phyloP scores from a whole-genome alignment of 225 moss, liverwort and hornwort species.

The Antitrichia curtipendula region DNA sequence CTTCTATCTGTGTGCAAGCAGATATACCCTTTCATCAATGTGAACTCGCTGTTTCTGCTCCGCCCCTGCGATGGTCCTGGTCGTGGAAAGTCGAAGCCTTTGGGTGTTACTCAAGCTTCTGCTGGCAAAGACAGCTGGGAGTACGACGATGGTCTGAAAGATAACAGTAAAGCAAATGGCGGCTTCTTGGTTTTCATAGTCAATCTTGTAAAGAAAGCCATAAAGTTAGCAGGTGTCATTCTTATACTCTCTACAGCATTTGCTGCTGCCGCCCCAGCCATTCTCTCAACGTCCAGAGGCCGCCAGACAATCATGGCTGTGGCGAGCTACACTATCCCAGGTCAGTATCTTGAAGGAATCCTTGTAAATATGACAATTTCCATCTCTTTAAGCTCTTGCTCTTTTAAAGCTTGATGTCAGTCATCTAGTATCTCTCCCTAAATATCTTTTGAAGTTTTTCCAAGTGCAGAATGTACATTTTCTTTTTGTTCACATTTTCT shows the following conservation, averaged over 20 bases:
- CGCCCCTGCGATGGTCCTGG: neutral
- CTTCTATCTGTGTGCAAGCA: neutral
- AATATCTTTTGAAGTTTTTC: neutral
- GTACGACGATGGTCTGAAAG: neutral
- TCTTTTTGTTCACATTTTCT: neutral
- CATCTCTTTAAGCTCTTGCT: neutral
- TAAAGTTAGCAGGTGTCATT: slow-evolving; percentile 44
- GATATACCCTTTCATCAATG: slow-evolving; percentile 16
- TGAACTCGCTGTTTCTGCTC: slow-evolving; percentile 8
- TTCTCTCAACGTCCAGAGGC: slow-evolving; percentile 63
- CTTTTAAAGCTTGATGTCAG: neutral
- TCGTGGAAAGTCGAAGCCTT: neutral
- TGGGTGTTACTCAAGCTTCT: slow-evolving; percentile 13
- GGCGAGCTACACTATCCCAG: slow-evolving; percentile 76
- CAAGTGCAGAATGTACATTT: neutral
- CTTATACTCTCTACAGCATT: slow-evolving; percentile 41
- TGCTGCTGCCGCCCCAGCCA: slow-evolving; percentile 47
- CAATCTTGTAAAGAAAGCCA: slow-evolving; percentile 30
- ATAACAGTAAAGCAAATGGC: neutral
- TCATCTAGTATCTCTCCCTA: neutral
- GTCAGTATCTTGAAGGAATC: slow-evolving; percentile 4
- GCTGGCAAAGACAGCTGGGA: slow-evolving; percentile 5
- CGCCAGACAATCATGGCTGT: slow-evolving; percentile 32
- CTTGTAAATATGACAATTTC: neutral
- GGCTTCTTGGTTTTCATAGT: slow-evolving; percentile 7